Evolutionary conservation across 805 yeast species (phyloP).

Genomic region (Kodamaea fukazawae): DNA sequence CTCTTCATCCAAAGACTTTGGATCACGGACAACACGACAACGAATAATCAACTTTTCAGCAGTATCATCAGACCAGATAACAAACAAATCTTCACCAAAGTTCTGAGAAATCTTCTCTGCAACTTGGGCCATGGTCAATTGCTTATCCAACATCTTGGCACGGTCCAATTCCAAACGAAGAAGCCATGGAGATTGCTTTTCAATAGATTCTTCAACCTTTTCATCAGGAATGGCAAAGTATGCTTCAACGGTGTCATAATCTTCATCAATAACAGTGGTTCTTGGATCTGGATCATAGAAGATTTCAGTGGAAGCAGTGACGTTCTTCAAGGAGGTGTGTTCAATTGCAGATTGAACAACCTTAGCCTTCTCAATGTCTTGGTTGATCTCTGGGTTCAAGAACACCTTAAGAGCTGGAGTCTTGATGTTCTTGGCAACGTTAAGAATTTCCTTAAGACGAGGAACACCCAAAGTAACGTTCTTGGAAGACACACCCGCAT

Average conservation of each 20-base stretch:
- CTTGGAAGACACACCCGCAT: constrained; percentile 96
- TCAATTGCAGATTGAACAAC: constrained; percentile 95
- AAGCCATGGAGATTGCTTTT: constrained; percentile 97
- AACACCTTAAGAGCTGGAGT: constrained; percentile 99
- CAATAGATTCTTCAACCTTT: constrained; percentile 89
- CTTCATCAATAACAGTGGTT: constrained; percentile 94
- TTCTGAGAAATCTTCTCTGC: constrained; percentile 92
- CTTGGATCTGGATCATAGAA: constrained; percentile 98
- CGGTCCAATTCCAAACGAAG: constrained; percentile 95
- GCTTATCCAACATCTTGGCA: constrained; percentile 98
- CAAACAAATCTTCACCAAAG: constrained; percentile 92
- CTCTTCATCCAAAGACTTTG: constrained; percentile 88
- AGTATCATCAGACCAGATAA: constrained; percentile 98
- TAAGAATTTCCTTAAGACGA: constrained; percentile 94
- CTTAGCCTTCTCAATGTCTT: constrained; percentile 91
- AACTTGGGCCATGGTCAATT: constrained; percentile 96
- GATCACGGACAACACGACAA: constrained; percentile 97
- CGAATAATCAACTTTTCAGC: constrained; percentile 95
- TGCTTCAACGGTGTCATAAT: constrained; percentile 94
- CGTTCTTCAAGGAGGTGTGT: constrained; percentile 91
- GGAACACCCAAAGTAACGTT: constrained; percentile 97
- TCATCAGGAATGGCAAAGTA: constrained; percentile 98
- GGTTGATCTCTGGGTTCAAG: constrained; percentile 72
- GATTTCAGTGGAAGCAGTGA: constrained; percentile 95
- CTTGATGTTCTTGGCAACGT: constrained; percentile 96